Percentiles rank a stretch among this genome's conserved stretches.
phyloP scores from a whole-genome alignment of 768 basidiomycete species.

The Leccinum obscurum region DNA sequence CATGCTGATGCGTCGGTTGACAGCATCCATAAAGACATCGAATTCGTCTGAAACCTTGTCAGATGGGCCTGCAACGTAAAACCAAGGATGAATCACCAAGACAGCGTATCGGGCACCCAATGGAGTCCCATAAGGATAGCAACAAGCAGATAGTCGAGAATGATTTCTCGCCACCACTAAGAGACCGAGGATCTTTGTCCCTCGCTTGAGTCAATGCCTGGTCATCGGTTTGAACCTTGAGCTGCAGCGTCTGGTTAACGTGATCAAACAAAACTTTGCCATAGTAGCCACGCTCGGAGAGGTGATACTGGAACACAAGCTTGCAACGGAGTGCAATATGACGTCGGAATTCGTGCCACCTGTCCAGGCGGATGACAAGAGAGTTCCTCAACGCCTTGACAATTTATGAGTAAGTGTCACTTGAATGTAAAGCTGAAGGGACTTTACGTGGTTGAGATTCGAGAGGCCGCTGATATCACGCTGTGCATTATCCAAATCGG shows the following conservation, averaged over 20 bases:
- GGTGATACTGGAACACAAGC: constrained; percentile 76
- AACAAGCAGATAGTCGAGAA: constrained; percentile 95
- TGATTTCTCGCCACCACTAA: constrained; percentile 95
- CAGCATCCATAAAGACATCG: constrained; percentile 97
- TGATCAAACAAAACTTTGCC: constrained; percentile 92
- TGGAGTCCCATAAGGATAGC: constrained; percentile 94
- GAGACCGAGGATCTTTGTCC: constrained; percentile 82
- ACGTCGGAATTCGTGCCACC: constrained; percentile 87
- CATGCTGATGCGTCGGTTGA: constrained; percentile 90
- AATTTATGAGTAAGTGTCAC: constrained; percentile 9
- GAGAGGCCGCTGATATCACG: constrained; percentile 64
- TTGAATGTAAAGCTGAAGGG: background rate
- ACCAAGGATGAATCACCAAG: constrained; percentile 53
- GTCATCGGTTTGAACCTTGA: constrained; percentile 87
- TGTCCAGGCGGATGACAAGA: constrained; percentile 59
- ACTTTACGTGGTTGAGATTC: constrained; percentile 60
- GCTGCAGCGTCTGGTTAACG: constrained; percentile 52
- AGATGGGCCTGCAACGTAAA: constrained; percentile 2
- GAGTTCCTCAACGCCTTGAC: constrained; percentile 66
- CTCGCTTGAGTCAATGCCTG: constrained; percentile 61
- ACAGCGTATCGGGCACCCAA: constrained; percentile 91
- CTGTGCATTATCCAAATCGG: constrained; percentile 58
- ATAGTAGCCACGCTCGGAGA: constrained; percentile 84
- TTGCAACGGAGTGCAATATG: constrained; percentile 90
- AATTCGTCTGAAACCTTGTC: constrained; percentile 72